Evolutionary conservation across 1,139 yeast genomes (phyloP), one percentile per base, ranked within the genome.

Genomic region (Diutina siamensis): DNA sequence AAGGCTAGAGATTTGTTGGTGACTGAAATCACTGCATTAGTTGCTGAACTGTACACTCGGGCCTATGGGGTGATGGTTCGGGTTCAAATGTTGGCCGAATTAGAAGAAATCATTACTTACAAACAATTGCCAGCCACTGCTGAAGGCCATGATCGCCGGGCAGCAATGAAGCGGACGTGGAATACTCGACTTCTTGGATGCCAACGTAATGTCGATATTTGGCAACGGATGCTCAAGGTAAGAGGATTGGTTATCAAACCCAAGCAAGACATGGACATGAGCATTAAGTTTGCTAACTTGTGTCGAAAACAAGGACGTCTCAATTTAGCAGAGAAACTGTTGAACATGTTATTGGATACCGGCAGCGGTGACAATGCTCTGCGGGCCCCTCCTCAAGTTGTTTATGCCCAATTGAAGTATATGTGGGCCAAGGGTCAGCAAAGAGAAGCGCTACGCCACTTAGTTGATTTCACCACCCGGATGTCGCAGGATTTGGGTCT

Each of bases 341-440:
- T 94, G 51, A 85, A 85, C 53, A 75, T 83, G 5, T 68, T 94
- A 48, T 62, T 87, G 27, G 94, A 78, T 53, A 80, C 72, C 51
- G 80, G 80, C 0, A 63, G 73, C 1, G 70, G 74, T 2, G 76
- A 72, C 34, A 77, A 78, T 50, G 81, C 86, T 3, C 81, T 88
- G 0, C 71, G 87, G 48, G 95, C 95, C 0, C 92, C 95, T 1
- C 97, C 97, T 1, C 95, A 87, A 52, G 97, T 94, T 22, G 96
- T 92, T 2, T 94, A 94, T 63, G 97, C 98, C 0, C 97, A 89
- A 59, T 68, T 94, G 63, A 94, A 94, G 61, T 88, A 87, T 56
- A 82, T 89, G 85, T 92, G 98, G 97, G 94, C 96, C 1, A 81
- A 88, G 44, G 97, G 96, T 1, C 87, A 83, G 51, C 85, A 83